A percentile compares a stretch with the other conserved stretches of the same genome.
These are phyloP conservation scores for Naganishia liquefaciens DNA, from an alignment of 1,284 basidiomycete genomes.

Conservation along the genomic window DNA sequence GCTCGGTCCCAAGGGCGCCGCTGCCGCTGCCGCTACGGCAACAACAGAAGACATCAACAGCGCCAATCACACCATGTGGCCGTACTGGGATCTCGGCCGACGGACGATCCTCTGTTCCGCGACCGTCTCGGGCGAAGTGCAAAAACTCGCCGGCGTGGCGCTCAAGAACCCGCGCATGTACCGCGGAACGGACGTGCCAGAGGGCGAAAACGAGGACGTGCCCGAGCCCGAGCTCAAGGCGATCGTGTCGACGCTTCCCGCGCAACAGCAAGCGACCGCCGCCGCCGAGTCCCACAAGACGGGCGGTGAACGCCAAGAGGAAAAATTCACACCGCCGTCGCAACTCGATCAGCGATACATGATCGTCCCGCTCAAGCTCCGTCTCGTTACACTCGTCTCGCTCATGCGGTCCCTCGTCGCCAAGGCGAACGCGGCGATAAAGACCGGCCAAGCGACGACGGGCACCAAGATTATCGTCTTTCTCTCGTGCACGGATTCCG, in stretches of 20 bases:
- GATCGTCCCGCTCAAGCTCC: conserved; percentile 87
- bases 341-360: conserved; percentile 94
- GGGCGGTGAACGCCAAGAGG: conserved; percentile 41
- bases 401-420: conserved; percentile 74
- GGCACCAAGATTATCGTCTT: conserved; percentile 80
- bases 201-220: conserved; percentile 33
- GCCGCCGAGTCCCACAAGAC: conserved; percentile 35
- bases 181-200: conserved; percentile 42
- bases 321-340: conserved; percentile 87
- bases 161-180: conserved; percentile 61
- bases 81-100: conserved; percentile 71
- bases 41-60: background rate
- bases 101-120: conserved; percentile 93
- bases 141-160: conserved; percentile 83
- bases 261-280: background rate
- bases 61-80: conserved; percentile 39
- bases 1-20: conserved; percentile 20
- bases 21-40: conserved; percentile 2
- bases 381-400: conserved; percentile 86
- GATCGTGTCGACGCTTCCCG: conserved; percentile 17
- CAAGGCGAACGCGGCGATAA: conserved; percentile 42
- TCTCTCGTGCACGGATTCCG: conserved; percentile 92
- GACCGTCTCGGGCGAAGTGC: conserved; percentile 91
- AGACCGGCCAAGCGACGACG: conserved; percentile 18
- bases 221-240: conserved; percentile 33